phyloP scores from a whole-genome alignment of 352 stramenopile species.

The Salisapilia sapeloensis region DNA sequence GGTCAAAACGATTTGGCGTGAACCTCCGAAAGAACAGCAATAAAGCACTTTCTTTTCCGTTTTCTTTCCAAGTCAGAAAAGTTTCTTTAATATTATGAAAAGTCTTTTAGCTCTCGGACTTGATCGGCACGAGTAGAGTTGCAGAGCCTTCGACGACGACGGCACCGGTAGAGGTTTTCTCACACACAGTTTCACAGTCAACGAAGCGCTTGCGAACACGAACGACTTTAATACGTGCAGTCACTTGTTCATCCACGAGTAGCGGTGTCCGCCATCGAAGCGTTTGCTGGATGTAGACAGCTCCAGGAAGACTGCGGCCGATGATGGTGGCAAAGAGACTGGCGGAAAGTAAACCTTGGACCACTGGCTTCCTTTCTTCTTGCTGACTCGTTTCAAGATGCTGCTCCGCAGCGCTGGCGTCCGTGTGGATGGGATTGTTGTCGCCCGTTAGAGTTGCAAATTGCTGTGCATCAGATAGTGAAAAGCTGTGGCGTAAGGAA shows the following conservation, averaged over 20 bases:
- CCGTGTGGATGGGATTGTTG: constrained; percentile 62
- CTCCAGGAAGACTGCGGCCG: constrained; percentile 40
- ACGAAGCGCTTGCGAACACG: constrained; percentile 48
- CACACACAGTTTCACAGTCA: constrained; percentile 49
- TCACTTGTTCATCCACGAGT: constrained; percentile 38
- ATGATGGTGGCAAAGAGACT: constrained; percentile 78
- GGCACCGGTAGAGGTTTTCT: constrained; percentile 19
- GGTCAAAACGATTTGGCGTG: constrained; percentile 74
- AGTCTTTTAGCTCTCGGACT: too few species aligned
- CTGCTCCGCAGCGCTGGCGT: constrained; percentile 14
- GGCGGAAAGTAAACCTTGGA: constrained; percentile 65
- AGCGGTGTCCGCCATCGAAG: constrained; percentile 47
- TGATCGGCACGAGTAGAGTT: constrained; percentile 37
- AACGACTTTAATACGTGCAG: constrained; percentile 38
- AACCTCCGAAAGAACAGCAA: constrained; percentile 53
- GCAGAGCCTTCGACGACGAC: constrained; percentile 51
- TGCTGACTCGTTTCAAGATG: constrained; percentile 3
- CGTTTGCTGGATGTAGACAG: constrained; percentile 58
- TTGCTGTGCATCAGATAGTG: constrained; percentile 26
- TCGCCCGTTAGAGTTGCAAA: constrained; percentile 55
- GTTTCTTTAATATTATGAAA: too few species aligned
- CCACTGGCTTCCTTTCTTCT: constrained; percentile 30
- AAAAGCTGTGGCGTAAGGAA: constrained; percentile 37
- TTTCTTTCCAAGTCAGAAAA: too few species aligned
- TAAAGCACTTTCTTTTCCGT: constrained; percentile 4